Evolutionary conservation across 2,329 filamentous ascomycete species (phyloP), one percentile per base, ranked within the genome.

Genomic region (Trichoderma simmonsii): DNA sequence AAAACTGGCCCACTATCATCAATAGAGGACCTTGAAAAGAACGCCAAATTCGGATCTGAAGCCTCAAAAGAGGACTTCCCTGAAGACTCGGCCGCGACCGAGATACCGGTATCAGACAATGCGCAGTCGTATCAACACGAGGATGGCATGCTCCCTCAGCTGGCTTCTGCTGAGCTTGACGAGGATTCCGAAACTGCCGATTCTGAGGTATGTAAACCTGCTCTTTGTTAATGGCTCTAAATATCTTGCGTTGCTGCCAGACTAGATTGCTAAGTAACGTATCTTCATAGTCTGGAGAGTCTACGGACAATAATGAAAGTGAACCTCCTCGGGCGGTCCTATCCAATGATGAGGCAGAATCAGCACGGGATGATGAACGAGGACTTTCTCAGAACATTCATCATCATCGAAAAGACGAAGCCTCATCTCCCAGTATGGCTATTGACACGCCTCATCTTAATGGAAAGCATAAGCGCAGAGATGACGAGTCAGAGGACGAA

Each of bases 401-500:
- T 36, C 28, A 36, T 15, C 36, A 60, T 34, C 21, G 36, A 26
- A 34, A 21, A 28, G 67, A 70, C 11, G 57, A 28, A 9, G 15
- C 43, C 21, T 70, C 67, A 28, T 39, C 57, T 21, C 57, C 39
- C 6, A 54, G 57, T 26, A 11, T 32, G 28, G 21, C 34, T n/a
- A 12, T 69, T 15, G n/a, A 59, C 63, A 26, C 63, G 34, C n/a
- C 72, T 9, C 54, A 72, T 21, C 28, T 54, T 54, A 64, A 70
- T 32, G 66, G 70, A 34, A 72, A 74, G 63, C 61, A 73, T 32
- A 60, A 56, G n/a, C 68, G 54, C 54, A 36, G 63, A 59, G 65
- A 70, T n/a, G 65, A 71, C 2, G 43, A 75, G 15, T 34, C 51
- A 30, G 68, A 72, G 7, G 67, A 60, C 18, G 56, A 62, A 36